phyloP scores from a whole-genome alignment of 106 monocot genomes.

The Iris macrosiphon region DNA sequence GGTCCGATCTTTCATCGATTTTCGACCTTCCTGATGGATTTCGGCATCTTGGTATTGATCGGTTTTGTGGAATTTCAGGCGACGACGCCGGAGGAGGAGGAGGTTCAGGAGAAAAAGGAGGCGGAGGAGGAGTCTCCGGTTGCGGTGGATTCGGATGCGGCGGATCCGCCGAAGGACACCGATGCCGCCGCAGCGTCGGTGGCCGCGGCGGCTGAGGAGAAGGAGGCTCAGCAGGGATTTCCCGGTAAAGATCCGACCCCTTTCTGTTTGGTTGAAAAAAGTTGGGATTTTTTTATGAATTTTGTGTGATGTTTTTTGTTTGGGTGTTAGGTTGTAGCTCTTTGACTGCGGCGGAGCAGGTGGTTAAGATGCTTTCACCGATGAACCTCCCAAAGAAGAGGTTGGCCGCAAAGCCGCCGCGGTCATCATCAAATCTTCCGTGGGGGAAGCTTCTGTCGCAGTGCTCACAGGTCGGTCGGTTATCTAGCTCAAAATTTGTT shows the following conservation, averaged over 20 bases:
- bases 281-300: not conserved
- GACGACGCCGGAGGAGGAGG: not conserved
- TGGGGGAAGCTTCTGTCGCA: conserved; percentile 54
- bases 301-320: not conserved
- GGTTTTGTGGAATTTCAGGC: not conserved
- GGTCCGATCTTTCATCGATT: conserved; percentile 19
- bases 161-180: not conserved
- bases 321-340: not conserved
- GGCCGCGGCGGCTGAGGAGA: not conserved
- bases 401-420: not conserved
- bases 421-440: conserved; percentile 8
- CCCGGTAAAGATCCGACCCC: conserved; percentile 7
- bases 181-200: not conserved
- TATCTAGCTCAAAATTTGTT: not conserved
- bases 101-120: conserved; percentile 1
- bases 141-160: not conserved
- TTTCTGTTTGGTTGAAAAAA: not conserved
- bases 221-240: not conserved
- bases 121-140: not conserved
- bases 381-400: conserved; percentile 13
- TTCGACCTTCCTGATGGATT: conserved; percentile 1
- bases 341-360: not conserved
- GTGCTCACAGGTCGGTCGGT: conserved; percentile 31
- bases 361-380: conserved; percentile 8
- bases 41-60: conserved; percentile 5